These are phyloP conservation scores for Solanum verrucosum DNA, from an alignment of 257 asterid species.

Conservation along the genomic window DNA sequence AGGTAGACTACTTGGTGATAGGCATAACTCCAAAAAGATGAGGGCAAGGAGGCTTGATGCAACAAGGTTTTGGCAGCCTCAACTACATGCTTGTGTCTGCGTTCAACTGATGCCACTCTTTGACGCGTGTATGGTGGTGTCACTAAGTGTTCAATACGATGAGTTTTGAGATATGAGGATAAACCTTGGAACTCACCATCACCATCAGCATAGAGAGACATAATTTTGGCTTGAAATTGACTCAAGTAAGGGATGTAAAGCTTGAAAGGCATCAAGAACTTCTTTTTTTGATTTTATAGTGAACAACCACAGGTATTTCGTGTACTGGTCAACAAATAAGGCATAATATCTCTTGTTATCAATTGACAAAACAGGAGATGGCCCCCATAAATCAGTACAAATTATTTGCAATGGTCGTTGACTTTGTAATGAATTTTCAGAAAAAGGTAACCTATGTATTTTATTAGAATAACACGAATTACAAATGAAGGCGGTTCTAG, in stretches of 20 bases:
- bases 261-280: neutral
- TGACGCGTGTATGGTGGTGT: neutral
- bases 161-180: neutral
- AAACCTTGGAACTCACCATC: neutral
- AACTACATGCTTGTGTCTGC: neutral
- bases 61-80: neutral
- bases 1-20: no score
- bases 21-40: neutral
- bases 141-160: neutral
- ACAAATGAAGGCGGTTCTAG: neutral
- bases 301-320: neutral
- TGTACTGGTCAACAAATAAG: neutral
- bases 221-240: neutral
- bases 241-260: neutral
- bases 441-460: neutral
- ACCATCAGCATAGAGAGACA: neutral
- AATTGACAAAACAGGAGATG: neutral
- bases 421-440: no score
- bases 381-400: neutral
- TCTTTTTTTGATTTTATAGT: no score
- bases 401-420: neutral
- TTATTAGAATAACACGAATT: neutral
- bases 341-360: neutral
- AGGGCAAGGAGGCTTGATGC: neutral
- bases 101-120: neutral